Conservation (phyloP, 2,329 filamentous ascomycete genomes). For the Ophiostoma sp. region DNA sequence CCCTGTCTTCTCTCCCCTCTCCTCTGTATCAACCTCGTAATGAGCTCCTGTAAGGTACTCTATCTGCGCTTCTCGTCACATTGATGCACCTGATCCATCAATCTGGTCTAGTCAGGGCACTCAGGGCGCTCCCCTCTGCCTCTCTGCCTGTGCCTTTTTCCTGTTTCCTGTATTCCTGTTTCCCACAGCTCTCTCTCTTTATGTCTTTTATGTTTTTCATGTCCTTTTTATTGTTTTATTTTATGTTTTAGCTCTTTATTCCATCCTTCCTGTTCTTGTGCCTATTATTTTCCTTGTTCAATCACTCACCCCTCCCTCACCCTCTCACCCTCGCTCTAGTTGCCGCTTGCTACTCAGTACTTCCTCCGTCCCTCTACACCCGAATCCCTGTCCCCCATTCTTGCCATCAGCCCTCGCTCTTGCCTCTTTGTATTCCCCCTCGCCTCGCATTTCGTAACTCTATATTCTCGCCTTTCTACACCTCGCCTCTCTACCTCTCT, state of each 20-base stretch:
- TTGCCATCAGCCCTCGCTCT: not conserved
- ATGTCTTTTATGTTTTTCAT: not conserved
- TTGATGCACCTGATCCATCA: slow-evolving; percentile 16
- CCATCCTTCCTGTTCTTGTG: not conserved
- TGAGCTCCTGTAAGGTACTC: slow-evolving; percentile 11
- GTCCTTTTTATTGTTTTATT: not conserved
- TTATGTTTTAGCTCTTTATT: not conserved
- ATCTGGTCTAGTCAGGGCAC: slow-evolving; percentile 15
- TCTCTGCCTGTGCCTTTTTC: not conserved
- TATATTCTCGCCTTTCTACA: not conserved
- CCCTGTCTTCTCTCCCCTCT: not conserved
- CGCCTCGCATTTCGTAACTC: not conserved
- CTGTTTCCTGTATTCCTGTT: not conserved
- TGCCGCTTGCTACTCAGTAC: not conserved
- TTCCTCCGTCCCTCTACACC: slow-evolving; percentile 6
- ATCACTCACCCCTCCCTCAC: slow-evolving; percentile 6
- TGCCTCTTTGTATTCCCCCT: slow-evolving; percentile 3
- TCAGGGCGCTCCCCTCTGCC: slow-evolving; percentile 10
- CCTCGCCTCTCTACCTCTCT: not conserved
- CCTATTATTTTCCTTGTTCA: not conserved
- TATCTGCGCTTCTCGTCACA: slow-evolving; percentile 1
- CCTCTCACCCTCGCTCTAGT: not conserved
- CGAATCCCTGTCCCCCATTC: slow-evolving; percentile 11
- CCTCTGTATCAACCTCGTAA: not conserved
- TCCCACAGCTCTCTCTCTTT: not conserved